phyloP scores from a whole-genome alignment of 2,329 filamentous ascomycete genomes.

The Onygenales sp. region DNA sequence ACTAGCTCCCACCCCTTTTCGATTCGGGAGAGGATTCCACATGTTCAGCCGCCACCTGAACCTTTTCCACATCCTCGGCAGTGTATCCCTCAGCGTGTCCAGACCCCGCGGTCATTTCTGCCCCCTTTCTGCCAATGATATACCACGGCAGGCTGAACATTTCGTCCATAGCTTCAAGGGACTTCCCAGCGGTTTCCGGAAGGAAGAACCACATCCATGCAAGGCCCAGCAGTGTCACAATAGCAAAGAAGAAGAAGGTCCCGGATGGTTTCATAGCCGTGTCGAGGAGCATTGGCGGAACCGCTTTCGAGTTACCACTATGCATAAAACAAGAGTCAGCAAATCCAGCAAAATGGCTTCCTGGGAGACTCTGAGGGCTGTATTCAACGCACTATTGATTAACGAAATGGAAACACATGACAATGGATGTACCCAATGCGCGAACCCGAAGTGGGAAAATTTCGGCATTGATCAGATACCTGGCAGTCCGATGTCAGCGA shows the following conservation, averaged over 20 bases:
- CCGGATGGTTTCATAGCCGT: slow-evolving; percentile 43
- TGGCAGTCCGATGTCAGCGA: too few relatives aligned
- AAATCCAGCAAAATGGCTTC: background rate
- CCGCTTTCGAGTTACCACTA: slow-evolving; percentile 18
- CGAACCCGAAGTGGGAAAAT: slow-evolving; percentile 36
- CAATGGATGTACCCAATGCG: slow-evolving; percentile 30
- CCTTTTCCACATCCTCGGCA: background rate
- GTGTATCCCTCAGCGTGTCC: slow-evolving; percentile 1
- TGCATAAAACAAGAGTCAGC: background rate
- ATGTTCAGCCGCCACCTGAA: background rate
- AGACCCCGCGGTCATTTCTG: slow-evolving; percentile 6
- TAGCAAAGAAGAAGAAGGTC: slow-evolving; percentile 66
- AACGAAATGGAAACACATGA: slow-evolving; percentile 37
- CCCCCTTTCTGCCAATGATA: slow-evolving; percentile 11
- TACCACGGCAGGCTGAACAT: slow-evolving; percentile 13
- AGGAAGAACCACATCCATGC: slow-evolving; percentile 61
- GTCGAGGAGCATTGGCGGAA: slow-evolving; percentile 39
- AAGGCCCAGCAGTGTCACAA: slow-evolving; percentile 56
- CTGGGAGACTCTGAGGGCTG: background rate
- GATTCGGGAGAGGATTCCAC: background rate
- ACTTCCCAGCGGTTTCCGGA: slow-evolving; percentile 57
- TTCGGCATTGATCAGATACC: slow-evolving; percentile 38
- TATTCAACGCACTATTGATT: slow-evolving; percentile 19
- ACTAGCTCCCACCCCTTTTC: background rate
- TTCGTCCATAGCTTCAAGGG: slow-evolving; percentile 18